These are phyloP conservation scores for Helicosporidium sp. DNA, from an alignment of 139 green algal species.

Conservation along the genomic window DNA sequence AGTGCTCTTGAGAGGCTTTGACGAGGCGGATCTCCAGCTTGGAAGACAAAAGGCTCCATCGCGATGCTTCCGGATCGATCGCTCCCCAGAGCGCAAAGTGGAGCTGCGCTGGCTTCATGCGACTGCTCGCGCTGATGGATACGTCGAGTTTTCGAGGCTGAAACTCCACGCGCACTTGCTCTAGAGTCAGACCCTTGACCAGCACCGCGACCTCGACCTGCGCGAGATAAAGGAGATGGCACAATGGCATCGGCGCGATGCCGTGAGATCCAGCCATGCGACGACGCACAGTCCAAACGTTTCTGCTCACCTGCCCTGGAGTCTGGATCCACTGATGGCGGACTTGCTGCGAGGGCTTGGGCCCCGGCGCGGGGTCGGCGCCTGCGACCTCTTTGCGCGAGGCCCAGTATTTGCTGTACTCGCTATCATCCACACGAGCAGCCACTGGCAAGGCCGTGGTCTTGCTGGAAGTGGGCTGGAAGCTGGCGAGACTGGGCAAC, in stretches of 20 bases:
- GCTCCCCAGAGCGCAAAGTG: conserved; percentile 34
- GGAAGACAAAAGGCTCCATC: conserved; percentile 38
- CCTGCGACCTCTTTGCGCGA: background rate
- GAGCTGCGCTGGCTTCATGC: conserved; percentile 36
- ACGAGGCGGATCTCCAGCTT: conserved; percentile 60
- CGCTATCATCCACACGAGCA: too few species aligned
- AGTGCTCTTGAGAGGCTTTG: conserved; percentile 40
- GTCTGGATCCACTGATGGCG: conserved; percentile 71
- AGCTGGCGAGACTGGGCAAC: too few species aligned
- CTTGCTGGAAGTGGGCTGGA: too few species aligned
- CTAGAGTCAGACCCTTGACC: conserved; percentile 50
- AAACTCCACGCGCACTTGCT: conserved; percentile 19
- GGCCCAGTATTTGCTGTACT: background rate
- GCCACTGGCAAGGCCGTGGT: too few species aligned
- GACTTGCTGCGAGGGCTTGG: conserved; percentile 2
- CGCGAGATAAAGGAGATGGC: too few species aligned
- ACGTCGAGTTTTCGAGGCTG: conserved; percentile 2
- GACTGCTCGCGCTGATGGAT: background rate
- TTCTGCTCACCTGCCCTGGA: conserved; percentile 9
- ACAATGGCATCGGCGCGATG: too few species aligned
- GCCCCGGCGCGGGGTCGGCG: background rate
- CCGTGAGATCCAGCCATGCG: background rate
- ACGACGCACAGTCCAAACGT: background rate
- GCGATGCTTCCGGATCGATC: conserved; percentile 19
- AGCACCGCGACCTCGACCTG: conserved; percentile 51